Base-by-base conservation (phyloP, 495 filamentous ascomycete species). In the Lasiosphaeria ovina region DNA sequence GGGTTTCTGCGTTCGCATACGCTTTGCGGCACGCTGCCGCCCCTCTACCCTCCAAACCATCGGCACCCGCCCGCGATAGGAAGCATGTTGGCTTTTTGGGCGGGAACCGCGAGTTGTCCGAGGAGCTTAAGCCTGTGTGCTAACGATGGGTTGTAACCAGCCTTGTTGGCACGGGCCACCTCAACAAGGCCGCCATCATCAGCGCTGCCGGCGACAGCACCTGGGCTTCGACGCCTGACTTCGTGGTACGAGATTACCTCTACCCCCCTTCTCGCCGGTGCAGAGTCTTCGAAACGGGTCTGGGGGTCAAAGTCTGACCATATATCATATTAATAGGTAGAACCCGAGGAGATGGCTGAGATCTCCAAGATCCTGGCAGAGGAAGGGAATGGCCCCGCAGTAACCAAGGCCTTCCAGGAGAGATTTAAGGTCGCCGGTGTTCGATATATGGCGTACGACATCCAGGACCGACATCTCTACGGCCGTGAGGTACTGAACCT, bases 121-220 rank as follows among this genome's bases (percentile, higher is more conserved):
- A 24, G 24, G 24, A 24, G 24, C 24, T 24, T 24, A 24, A 24
- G 24, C 24, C 24, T 24, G 24, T 24, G 24, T 24, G 24, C 24
- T 24, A 24, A 24, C 24, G 24, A 24, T n/a, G 2, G 24, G 24
- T 24, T 24, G 24, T 2, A 59, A 42, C 45, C 6, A 93, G 93
- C 85, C 84, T 98, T 64, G 83, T 98, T 69, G 90, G 83, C 77
- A 86, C 82, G 65, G 86, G 86, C 67, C 88, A 94, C 74, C 77
- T 97, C 75, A 89, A 94, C 81, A 87, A 89, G 77, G 94, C 85
- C 67, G 90, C 89, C 69, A 95, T 97, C 74, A 85, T 93, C 78
- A 90, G 87, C 76, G 77, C 75, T 60, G 86, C 88, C 62, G 91
- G 92, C 70, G 89, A 90, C 71, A 90, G 86, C 71, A 80, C 87